Base-by-base conservation (phyloP, 2,329 filamentous ascomycete genomes). In the Eutypella sp. region DNA sequence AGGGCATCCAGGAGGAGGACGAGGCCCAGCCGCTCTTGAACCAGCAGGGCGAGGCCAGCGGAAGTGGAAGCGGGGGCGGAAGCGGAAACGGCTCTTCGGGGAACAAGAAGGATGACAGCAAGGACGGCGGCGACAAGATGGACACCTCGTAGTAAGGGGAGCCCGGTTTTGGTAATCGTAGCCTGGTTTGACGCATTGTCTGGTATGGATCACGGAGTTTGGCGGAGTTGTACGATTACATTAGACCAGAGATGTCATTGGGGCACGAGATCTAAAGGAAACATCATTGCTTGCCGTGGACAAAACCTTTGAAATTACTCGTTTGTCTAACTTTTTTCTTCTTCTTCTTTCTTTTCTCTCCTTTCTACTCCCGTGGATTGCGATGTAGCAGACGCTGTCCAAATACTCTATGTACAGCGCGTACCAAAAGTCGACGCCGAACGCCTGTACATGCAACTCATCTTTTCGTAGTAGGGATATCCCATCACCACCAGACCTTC, bases 1-100 rank as follows among this genome's bases (percentile, higher is more conserved):
- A 90, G 61, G 82, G 82, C 40, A 89, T 97, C 63, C 84, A 89
- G 57, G 87, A 92, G 64, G 86, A 89, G 65, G 81, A 80, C 47
- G 86, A 89, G 67, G 77, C 78, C 27, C 78, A 81, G 62, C 81
- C 84, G 40, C 67, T 87, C 52, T 67, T 87, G 58, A 75, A 80
- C 54, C 75, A 82, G 56, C 73, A 80, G 49, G 83, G 82, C 23
- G 79, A 85, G 66, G 73, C 81, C 16, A 84, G 83, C 58, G 80
- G 80, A 43, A 81, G 76, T 60, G 73, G 74, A 11, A 23, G 10
- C 20, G 36, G 36, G 10, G 23, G 76, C 60, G 73, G 74, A 11
- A 23, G 10, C 20, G 36, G 36, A n/a, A 39, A 29, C 19, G 41
- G 47, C 37, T 58, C 59, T 65, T 67, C 68, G 51, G 66, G 62